Percentiles rank a stretch among this genome's conserved stretches.
These are phyloP conservation scores for Skeletonema marinoi DNA, from an alignment of 108 stramenopile genomes.

Conservation along the genomic window DNA sequence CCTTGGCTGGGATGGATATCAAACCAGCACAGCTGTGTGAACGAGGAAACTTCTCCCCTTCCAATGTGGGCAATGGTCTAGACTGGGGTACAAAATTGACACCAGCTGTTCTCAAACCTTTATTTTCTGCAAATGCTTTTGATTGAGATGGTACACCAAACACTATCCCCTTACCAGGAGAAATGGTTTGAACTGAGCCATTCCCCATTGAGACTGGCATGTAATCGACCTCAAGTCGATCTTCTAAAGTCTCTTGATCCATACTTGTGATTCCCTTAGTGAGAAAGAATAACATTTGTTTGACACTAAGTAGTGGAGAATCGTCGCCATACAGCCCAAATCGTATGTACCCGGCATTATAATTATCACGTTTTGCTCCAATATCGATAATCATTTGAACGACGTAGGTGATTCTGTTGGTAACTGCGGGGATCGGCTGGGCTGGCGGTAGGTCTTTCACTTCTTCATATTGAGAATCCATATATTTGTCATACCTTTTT, in stretches of 20 bases:
- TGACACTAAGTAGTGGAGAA: slow-evolving; percentile 10
- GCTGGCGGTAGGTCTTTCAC: neutral
- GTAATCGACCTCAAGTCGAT: slow-evolving; percentile 43
- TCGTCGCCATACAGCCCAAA: slow-evolving; percentile 70
- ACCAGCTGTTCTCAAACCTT: slow-evolving; percentile 13
- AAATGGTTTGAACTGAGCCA: slow-evolving; percentile 42
- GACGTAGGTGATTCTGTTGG: neutral
- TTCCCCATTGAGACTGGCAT: slow-evolving; percentile 1
- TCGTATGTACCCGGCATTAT: slow-evolving; percentile 37
- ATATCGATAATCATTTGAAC: slow-evolving; percentile 1
- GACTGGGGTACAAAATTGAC: slow-evolving; percentile 50
- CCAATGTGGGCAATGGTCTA: slow-evolving; percentile 24
- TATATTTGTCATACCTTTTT: neutral
- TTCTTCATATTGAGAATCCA: neutral
- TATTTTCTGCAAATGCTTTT: slow-evolving; percentile 39
- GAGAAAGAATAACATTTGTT: slow-evolving; percentile 52
- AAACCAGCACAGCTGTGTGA: slow-evolving; percentile 55
- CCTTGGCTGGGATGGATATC: slow-evolving; percentile 58
- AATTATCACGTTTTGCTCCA: slow-evolving; percentile 1
- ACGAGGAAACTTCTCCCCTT: slow-evolving; percentile 34
- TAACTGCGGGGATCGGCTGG: neutral
- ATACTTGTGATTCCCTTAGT: slow-evolving; percentile 47
- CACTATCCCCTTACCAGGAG: slow-evolving; percentile 51
- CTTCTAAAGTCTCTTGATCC: slow-evolving; percentile 43
- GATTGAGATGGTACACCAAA: slow-evolving; percentile 67